phyloP scores from a whole-genome alignment of 768 basidiomycete species.

The Naganishia vaughanmartiniae region DNA sequence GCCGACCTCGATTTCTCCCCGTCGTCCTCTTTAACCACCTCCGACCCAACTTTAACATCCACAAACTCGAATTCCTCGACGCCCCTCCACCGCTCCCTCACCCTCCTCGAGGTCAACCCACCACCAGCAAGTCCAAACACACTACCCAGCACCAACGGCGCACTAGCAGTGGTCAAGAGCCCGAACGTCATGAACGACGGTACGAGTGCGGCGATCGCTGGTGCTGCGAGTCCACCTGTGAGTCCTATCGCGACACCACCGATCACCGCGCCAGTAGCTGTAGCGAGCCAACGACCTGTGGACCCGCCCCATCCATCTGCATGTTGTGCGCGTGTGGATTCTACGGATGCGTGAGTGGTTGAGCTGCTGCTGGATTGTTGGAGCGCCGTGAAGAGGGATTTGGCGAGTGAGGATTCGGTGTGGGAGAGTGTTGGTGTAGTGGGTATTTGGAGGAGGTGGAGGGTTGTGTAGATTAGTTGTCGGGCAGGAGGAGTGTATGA shows the following conservation, averaged over 20 bases:
- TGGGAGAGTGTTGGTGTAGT: slow-evolving; percentile 31
- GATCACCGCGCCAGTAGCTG: slow-evolving; percentile 52
- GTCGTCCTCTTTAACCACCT: not conserved
- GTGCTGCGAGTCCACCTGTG: slow-evolving; percentile 55
- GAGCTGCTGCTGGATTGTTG: slow-evolving; percentile 27
- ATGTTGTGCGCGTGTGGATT: slow-evolving; percentile 44
- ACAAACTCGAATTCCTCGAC: slow-evolving; percentile 54
- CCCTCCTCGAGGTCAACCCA: slow-evolving; percentile 52
- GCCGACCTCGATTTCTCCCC: no score
- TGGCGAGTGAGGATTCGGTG: slow-evolving; percentile 42
- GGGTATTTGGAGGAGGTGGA: slow-evolving; percentile 38
- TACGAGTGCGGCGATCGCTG: slow-evolving; percentile 53
- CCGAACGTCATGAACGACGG: slow-evolving; percentile 46
- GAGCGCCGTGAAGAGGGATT: slow-evolving; percentile 43
- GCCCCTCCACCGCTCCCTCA: slow-evolving; percentile 53
- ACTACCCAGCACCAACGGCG: slow-evolving; percentile 53
- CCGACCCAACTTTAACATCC: slow-evolving; percentile 50
- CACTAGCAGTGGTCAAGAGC: slow-evolving; percentile 49
- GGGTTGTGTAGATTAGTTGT: slow-evolving; percentile 37
- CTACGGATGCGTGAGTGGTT: slow-evolving; percentile 27
- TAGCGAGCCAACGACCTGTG: slow-evolving; percentile 50
- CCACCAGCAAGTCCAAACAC: slow-evolving; percentile 55
- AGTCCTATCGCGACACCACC: slow-evolving; percentile 54
- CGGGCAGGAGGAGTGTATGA: slow-evolving; percentile 45
- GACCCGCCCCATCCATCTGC: slow-evolving; percentile 54